phyloP scores from a whole-genome alignment of 2,329 filamentous ascomycete genomes.

The Paracamarosporium sp. region DNA sequence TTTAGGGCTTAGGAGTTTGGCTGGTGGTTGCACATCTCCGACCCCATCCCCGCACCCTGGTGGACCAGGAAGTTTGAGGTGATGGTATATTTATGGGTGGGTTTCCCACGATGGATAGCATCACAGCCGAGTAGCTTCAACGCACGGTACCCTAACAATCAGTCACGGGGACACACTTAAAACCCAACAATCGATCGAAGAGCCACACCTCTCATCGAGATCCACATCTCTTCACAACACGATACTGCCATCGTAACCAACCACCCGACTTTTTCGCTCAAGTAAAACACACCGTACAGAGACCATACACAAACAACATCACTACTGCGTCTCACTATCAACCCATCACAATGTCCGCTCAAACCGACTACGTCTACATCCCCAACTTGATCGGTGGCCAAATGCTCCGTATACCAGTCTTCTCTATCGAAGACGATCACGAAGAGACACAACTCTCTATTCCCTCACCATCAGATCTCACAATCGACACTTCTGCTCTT shows the following conservation, averaged over 20 bases:
- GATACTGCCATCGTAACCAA: neutral
- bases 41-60: neutral
- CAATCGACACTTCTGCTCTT: constrained; percentile 18
- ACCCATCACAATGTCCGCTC: constrained; percentile 32
- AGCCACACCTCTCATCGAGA: neutral
- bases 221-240: neutral
- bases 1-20: constrained; percentile 1
- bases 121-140: neutral
- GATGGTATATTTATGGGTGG: neutral
- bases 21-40: neutral
- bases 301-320: neutral
- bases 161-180: neutral
- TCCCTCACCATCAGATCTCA: constrained; percentile 19
- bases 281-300: neutral
- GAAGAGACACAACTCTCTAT: constrained; percentile 23
- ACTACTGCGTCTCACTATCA: neutral
- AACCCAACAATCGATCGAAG: neutral
- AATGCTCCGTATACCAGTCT: constrained; percentile 42
- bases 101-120: neutral
- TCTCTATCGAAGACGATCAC: constrained; percentile 24
- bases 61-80: neutral
- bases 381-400: constrained; percentile 47
- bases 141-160: neutral
- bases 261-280: neutral
- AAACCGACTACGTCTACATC: constrained; percentile 43